These are phyloP conservation scores for Fusarium virguliforme DNA, from an alignment of 2,329 filamentous ascomycete genomes.

Conservation along the genomic window DNA sequence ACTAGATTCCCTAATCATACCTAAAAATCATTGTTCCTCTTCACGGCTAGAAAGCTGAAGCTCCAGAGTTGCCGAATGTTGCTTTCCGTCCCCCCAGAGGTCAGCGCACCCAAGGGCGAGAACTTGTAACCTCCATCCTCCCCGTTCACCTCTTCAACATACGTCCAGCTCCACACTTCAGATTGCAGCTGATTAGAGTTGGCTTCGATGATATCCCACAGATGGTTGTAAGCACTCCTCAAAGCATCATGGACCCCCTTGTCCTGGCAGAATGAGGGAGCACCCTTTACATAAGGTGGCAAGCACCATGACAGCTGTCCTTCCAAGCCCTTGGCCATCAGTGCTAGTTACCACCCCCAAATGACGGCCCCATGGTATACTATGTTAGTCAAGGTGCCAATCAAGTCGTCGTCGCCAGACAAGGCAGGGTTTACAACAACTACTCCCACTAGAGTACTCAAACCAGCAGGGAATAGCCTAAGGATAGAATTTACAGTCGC, in stretches of 20 bases:
- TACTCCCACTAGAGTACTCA: slow-evolving; percentile 70
- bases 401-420: slow-evolving; percentile 63
- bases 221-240: slow-evolving; percentile 68
- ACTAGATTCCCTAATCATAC: neutral
- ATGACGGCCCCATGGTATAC: slow-evolving; percentile 76
- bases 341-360: slow-evolving; percentile 76
- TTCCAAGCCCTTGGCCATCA: slow-evolving; percentile 75
- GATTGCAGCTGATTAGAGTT: slow-evolving; percentile 67
- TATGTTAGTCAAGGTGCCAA: slow-evolving; percentile 68
- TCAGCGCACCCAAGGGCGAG: slow-evolving; percentile 43
- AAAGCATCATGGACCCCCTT: slow-evolving; percentile 62
- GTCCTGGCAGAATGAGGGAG: slow-evolving; percentile 68
- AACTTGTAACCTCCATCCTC: slow-evolving; percentile 32
- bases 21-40: slow-evolving; percentile 11
- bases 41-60: slow-evolving; percentile 41
- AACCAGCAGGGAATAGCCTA: slow-evolving; percentile 71
- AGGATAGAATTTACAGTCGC: slow-evolving; percentile 72
- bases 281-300: neutral
- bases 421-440: slow-evolving; percentile 75
- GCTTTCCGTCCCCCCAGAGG: slow-evolving; percentile 39
- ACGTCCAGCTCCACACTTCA: slow-evolving; percentile 77
- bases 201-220: slow-evolving; percentile 74
- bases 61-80: slow-evolving; percentile 46
- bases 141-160: slow-evolving; percentile 42
- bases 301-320: slow-evolving; percentile 70